These are phyloP conservation scores for Spatholobus suberectus DNA, from an alignment of 306 rosid species.

Conservation along the genomic window DNA sequence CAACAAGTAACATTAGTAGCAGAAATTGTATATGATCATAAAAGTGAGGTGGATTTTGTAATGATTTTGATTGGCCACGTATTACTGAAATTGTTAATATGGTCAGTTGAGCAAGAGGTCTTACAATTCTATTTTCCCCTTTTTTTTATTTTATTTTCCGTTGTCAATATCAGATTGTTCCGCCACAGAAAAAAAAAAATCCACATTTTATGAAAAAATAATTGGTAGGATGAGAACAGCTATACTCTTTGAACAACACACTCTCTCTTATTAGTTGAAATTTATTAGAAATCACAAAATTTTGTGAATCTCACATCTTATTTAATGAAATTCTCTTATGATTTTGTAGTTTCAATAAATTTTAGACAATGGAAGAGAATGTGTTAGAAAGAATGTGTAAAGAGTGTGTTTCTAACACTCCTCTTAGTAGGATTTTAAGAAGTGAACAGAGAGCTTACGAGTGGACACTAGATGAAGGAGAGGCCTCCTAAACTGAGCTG, in stretches of 20 bases:
- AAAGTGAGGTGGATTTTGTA: neutral
- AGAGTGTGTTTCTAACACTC: too few relatives aligned
- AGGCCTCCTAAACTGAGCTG: slow-evolving; percentile 43
- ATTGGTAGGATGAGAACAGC: too few relatives aligned
- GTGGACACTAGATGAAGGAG: slow-evolving; percentile 30
- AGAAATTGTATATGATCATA: neutral
- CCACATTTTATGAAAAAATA: neutral
- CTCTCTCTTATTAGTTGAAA: too few relatives aligned
- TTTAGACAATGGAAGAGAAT: too few relatives aligned
- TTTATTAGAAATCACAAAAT: too few relatives aligned
- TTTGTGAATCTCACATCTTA: too few relatives aligned
- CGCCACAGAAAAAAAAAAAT: neutral
- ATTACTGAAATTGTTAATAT: neutral
- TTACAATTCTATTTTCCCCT: too few relatives aligned
- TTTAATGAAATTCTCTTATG: too few relatives aligned
- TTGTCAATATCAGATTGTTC: neutral
- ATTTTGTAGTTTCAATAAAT: too few relatives aligned
- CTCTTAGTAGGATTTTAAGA: neutral
- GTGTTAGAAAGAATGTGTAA: too few relatives aligned
- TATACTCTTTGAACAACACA: too few relatives aligned
- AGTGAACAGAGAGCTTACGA: slow-evolving; percentile 20
- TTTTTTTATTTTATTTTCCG: neutral
- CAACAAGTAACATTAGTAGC: neutral
- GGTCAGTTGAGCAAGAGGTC: neutral
- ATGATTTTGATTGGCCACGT: neutral